These are phyloP conservation scores for Aspergillus pseudonomiae DNA, from an alignment of 2,329 filamentous ascomycete species.

Conservation along the genomic window DNA sequence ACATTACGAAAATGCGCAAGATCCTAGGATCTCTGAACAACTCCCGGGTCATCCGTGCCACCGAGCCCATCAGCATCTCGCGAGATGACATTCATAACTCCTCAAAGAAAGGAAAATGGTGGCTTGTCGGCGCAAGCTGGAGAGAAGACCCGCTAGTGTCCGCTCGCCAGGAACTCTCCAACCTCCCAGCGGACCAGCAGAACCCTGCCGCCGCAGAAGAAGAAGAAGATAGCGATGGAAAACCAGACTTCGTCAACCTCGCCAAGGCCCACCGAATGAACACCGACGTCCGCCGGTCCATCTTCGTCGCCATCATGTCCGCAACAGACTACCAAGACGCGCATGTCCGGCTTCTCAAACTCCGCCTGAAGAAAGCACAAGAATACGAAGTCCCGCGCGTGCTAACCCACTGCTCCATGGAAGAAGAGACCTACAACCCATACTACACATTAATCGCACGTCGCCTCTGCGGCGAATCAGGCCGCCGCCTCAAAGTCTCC, in stretches of 20 bases:
- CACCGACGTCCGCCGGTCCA: conserved; percentile 82
- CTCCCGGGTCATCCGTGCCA: conserved; percentile 66
- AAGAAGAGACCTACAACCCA: conserved; percentile 83
- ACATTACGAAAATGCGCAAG: conserved; percentile 87
- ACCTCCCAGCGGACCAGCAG: conserved; percentile 16
- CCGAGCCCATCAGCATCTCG: conserved; percentile 79
- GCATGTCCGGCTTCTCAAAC: conserved; percentile 74
- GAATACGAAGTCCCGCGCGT: conserved; percentile 86
- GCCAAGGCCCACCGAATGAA: conserved; percentile 83
- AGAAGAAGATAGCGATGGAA: conserved; percentile 37
- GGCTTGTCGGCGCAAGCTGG: conserved; percentile 97
- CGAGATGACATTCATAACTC: conserved; percentile 80
- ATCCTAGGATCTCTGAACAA: conserved; percentile 75
- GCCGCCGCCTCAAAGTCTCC: conserved; percentile 75
- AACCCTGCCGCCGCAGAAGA: conserved; percentile 13
- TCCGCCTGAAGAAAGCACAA: conserved; percentile 83
- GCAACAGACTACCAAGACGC: conserved; percentile 84
- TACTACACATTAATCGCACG: conserved; percentile 89
- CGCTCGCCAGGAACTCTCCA: conserved; percentile 36
- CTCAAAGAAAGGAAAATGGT: conserved; percentile 94
- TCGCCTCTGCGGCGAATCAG: conserved; percentile 67
- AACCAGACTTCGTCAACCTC: conserved; percentile 70
- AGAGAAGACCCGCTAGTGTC: conserved; percentile 46
- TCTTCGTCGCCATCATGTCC: conserved; percentile 89
- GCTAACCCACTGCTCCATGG: conserved; percentile 81